These are phyloP conservation scores for Rhodosporidiobolus sp. DNA, from an alignment of 768 basidiomycete genomes.

Conservation along the genomic window DNA sequence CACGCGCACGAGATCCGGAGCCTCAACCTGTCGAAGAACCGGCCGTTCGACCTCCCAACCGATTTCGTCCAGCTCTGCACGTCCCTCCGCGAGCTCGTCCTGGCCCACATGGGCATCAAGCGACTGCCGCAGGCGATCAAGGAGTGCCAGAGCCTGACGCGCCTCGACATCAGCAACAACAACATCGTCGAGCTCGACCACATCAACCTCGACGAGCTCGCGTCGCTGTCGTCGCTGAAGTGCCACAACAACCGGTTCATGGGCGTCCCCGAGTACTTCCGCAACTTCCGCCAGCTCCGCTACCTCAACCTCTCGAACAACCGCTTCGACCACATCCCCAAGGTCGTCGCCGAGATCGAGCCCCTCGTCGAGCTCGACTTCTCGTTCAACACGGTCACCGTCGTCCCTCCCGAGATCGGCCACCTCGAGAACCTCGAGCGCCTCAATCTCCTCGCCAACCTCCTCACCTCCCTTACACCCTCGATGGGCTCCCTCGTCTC, in stretches of 20 bases:
- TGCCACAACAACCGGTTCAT: conserved; percentile 90
- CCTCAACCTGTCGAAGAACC: conserved; percentile 87
- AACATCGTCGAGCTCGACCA: conserved; percentile 84
- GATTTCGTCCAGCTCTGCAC: conserved; percentile 92
- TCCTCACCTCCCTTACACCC: conserved; percentile 67
- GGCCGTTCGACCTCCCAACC: conserved; percentile 90
- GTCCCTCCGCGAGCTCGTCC: conserved; percentile 73
- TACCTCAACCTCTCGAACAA: conserved; percentile 94
- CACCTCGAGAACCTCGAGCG: conserved; percentile 64
- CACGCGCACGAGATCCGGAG: conserved; percentile 78
- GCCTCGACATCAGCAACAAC: conserved; percentile 87
- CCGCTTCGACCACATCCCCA: conserved; percentile 73
- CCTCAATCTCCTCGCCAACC: conserved; percentile 81
- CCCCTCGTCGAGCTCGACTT: conserved; percentile 81
- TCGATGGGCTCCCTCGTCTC: conserved; percentile 59
- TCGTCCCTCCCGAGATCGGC: conserved; percentile 76
- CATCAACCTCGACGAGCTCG: conserved; percentile 73
- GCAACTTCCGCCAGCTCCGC: conserved; percentile 65
- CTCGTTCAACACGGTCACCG: conserved; percentile 85
- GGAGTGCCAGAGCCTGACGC: conserved; percentile 66
- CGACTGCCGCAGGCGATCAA: conserved; percentile 80
- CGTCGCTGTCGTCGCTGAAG: conserved; percentile 64
- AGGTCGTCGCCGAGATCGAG: conserved; percentile 67
- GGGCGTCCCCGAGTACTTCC: conserved; percentile 79
- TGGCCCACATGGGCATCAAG: conserved; percentile 92